These are phyloP conservation scores for Sporothrix humicola DNA, from an alignment of 2,329 filamentous ascomycete genomes.

Conservation along the genomic window DNA sequence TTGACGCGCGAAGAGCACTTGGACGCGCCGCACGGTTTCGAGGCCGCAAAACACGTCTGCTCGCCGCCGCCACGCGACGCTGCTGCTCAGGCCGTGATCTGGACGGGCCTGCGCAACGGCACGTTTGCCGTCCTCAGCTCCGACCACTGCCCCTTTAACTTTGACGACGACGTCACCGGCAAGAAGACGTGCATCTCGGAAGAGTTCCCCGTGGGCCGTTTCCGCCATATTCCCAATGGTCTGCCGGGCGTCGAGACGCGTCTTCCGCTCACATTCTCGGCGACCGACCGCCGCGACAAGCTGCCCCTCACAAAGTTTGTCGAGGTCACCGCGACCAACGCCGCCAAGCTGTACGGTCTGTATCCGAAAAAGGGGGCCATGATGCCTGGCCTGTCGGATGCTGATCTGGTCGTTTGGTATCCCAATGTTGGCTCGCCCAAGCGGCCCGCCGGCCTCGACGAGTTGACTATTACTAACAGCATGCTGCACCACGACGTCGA, in stretches of 20 bases:
- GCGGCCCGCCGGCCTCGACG: constrained; percentile 39
- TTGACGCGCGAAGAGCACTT: constrained; percentile 53
- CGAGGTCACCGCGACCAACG: constrained; percentile 59
- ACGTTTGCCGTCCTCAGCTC: constrained; percentile 61
- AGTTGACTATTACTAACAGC: constrained; percentile 53
- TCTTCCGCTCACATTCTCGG: constrained; percentile 52
- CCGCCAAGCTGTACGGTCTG: constrained; percentile 63
- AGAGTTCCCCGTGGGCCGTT: constrained; percentile 47
- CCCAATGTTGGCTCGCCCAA: constrained; percentile 43
- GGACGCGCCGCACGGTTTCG: constrained; percentile 46
- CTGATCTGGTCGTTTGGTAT: constrained; percentile 65
- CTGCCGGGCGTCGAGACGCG: constrained; percentile 63
- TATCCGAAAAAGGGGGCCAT: constrained; percentile 57
- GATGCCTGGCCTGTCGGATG: constrained; percentile 58
- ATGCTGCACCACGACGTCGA: constrained; percentile 67
- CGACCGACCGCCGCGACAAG: constrained; percentile 1
- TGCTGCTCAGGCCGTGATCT: constrained; percentile 58
- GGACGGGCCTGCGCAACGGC: constrained; percentile 57
- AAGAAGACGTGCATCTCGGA: constrained; percentile 41
- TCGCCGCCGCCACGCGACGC: constrained; percentile 56
- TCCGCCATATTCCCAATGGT: constrained; percentile 64
- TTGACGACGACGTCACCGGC: constrained; percentile 49
- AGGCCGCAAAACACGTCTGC: constrained; percentile 62
- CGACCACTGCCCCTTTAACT: constrained; percentile 56
- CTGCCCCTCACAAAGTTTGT: constrained; percentile 56